phyloP scores from a whole-genome alignment of 148 eudicot genomes.

The Fagopyrum tataricum region DNA sequence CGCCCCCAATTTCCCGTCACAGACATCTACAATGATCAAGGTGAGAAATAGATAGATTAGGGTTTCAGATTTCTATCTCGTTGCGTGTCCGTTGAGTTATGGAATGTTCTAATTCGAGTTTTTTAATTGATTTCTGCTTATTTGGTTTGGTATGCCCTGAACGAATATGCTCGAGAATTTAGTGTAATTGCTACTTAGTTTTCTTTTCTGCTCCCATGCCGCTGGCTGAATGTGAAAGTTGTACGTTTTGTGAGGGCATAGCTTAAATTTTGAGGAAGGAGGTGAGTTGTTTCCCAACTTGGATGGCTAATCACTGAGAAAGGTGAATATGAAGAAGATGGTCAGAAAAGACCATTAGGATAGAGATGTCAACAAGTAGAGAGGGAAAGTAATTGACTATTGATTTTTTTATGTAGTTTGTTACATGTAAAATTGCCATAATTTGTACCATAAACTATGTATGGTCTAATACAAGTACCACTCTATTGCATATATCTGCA shows the following conservation, averaged over 20 bases:
- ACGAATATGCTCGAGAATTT: neutral
- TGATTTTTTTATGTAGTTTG: too few relatives aligned
- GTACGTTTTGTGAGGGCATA: neutral
- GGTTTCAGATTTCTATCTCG: neutral
- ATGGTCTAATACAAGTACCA: too few relatives aligned
- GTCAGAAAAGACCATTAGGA: too few relatives aligned
- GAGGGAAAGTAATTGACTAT: too few relatives aligned
- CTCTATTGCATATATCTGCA: too few relatives aligned
- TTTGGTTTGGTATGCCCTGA: neutral
- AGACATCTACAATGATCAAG: neutral
- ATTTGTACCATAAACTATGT: too few relatives aligned
- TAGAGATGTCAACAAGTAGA: too few relatives aligned
- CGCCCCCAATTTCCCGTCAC: conserved; percentile 27
- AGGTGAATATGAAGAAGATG: too few relatives aligned
- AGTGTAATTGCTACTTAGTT: neutral
- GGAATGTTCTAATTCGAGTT: neutral
- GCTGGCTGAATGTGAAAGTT: neutral
- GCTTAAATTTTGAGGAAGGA: neutral
- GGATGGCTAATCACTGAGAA: too few relatives aligned
- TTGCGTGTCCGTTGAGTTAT: too few relatives aligned
- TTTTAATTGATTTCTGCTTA: neutral
- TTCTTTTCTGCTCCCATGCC: neutral
- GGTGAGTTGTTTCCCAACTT: neutral
- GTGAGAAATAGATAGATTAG: neutral
- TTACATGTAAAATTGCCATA: too few relatives aligned